Percentiles rank a stretch among this genome's conserved stretches.
phyloP scores from a whole-genome alignment of 306 rosid genomes.

The Sindora glabra region DNA sequence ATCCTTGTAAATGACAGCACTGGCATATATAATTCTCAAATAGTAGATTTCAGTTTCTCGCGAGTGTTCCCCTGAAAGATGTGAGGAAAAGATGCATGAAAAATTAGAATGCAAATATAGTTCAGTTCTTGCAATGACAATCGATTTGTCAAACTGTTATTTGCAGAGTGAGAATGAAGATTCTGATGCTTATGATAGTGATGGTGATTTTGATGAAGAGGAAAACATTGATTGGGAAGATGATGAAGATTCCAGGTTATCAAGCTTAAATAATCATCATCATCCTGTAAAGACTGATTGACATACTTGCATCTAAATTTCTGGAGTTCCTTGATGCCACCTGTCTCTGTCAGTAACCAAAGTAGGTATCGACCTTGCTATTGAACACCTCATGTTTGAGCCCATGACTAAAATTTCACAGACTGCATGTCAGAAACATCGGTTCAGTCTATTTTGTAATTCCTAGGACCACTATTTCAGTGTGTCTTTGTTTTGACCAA shows the following conservation, averaged over 20 bases:
- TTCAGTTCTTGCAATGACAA: background rate
- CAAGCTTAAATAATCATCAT: background rate
- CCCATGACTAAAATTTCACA: background rate
- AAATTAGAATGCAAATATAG: background rate
- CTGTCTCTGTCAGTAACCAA: conserved; percentile 14
- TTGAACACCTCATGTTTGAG: conserved; percentile 2
- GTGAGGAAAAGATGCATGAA: background rate
- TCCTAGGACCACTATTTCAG: background rate
- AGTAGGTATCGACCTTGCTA: conserved; percentile 16
- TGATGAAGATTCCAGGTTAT: conserved; percentile 11
- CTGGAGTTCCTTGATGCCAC: conserved; percentile 6
- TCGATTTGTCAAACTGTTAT: conserved; percentile 8
- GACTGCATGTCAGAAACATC: background rate
- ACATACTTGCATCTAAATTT: background rate
- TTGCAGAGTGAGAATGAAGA: conserved; percentile 58
- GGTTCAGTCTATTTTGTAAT: background rate
- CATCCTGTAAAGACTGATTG: conserved; percentile 25
- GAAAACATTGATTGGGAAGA: conserved; percentile 29
- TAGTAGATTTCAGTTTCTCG: conserved; percentile 8
- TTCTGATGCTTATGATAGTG: conserved; percentile 26
- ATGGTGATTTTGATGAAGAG: conserved; percentile 1
- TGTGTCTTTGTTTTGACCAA: background rate
- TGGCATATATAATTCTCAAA: background rate
- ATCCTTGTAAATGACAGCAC: background rate
- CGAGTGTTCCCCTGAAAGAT: background rate